Evolutionary conservation across 257 asterid species (phyloP), one percentile per base, ranked within the genome.

Genomic region (Coffea canephora): DNA sequence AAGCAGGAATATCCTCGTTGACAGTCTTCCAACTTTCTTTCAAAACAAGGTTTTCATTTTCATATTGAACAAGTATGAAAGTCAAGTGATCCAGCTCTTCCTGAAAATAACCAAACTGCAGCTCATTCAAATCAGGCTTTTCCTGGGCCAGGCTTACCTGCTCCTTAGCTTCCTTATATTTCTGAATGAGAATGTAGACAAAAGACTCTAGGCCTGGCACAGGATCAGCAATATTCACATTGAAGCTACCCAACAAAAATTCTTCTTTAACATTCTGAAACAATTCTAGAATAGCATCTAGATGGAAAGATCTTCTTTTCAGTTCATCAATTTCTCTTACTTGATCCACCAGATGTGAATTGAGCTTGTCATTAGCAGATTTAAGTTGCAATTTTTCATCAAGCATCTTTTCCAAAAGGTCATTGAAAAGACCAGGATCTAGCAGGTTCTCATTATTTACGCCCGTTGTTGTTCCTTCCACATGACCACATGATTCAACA

Each of bases 11-110:
- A 79, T 86, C 86, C 78, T 90, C 90, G 82, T 85, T 86, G 8
- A 89, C 88, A 78, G 84, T 86, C 87, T 86, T 92, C 91, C 92
- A 85, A 79, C 91, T 86, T 66, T 91, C 93, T 85, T 85, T 86
- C 69, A 91, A 85, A 74, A 91, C 86, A 75, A 88, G 75, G 75
- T 87, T 94, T 83, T 94, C 96, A 86, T 86, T 90, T 86, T 91
- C 97, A 85, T 84, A 81, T 67, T 90, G 90, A 76, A 86, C 75
- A 73, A 87, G 88, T 70, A 81, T 78, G 77, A 85, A 74, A 86
- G 84, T 84, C 77, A 93, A 86, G 79, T 83, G 86, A 77, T 93
- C 93, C 78, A 88, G 82, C 85, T 90, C 93, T 78, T 81, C 93
- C 78, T 72, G 85, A 81, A 93, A 83, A 67, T 74, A 91, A 85